Conservation (phyloP, 2,329 filamentous ascomycete genomes). For the Cladosporium sphaerospermum region DNA sequence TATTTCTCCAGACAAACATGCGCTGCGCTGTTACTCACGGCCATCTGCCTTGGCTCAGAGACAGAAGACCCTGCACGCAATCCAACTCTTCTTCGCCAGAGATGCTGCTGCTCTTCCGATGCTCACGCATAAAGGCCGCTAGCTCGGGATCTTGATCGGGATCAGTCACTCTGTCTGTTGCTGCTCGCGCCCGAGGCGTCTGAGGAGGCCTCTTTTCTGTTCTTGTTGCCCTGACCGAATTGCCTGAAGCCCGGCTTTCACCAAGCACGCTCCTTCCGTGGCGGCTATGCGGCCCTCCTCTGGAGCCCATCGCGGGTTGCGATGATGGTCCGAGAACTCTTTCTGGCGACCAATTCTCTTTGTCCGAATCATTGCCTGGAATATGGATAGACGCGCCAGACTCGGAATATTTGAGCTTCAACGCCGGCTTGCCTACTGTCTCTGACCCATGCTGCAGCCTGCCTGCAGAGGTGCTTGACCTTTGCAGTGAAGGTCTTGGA, state of each 20-base stretch:
- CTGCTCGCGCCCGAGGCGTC: slow-evolving; percentile 6
- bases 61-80: slow-evolving; percentile 81
- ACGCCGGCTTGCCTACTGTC: not conserved
- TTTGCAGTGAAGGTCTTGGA: slow-evolving; percentile 27
- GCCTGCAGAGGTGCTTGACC: slow-evolving; percentile 27
- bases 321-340: slow-evolving; percentile 19
- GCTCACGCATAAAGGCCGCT: slow-evolving; percentile 64
- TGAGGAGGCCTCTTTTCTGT: not conserved
- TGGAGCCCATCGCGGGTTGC: slow-evolving; percentile 18
- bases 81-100: slow-evolving; percentile 62
- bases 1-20: not conserved
- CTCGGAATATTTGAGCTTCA: slow-evolving; percentile 26
- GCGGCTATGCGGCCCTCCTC: slow-evolving; percentile 15
- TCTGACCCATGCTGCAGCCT: slow-evolving; percentile 23
- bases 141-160: slow-evolving; percentile 57
- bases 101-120: slow-evolving; percentile 27
- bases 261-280: slow-evolving; percentile 11
- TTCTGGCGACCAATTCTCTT: slow-evolving; percentile 79
- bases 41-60: slow-evolving; percentile 90
- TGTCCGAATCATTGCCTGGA: slow-evolving; percentile 72
- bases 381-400: slow-evolving; percentile 36
- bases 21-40: slow-evolving; percentile 28
- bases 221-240: not conserved
- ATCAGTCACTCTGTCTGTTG: slow-evolving; percentile 23
- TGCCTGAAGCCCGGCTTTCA: slow-evolving; percentile 10